Conservation (phyloP, 139 green algal genomes). For the Nannochloris sp. region DNA sequence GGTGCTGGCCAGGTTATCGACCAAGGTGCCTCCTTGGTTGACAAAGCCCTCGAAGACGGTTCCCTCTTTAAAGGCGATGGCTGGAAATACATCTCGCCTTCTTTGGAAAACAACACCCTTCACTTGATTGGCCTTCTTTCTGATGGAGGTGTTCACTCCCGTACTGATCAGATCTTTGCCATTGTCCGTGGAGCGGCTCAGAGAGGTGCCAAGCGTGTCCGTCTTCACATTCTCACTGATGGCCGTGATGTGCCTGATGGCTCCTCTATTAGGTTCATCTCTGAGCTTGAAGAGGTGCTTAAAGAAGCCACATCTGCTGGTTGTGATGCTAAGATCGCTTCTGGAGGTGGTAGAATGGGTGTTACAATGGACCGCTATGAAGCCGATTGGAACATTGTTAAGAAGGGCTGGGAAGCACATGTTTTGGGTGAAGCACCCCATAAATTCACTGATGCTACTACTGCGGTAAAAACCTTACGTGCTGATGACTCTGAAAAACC, state of each 20-base stretch:
- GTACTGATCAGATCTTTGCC: slow-evolving; percentile 58
- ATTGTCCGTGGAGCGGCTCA: slow-evolving; percentile 41
- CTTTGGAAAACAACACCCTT: slow-evolving; percentile 70
- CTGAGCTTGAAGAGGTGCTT: slow-evolving; percentile 42
- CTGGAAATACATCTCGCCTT: slow-evolving; percentile 73
- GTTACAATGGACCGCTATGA: slow-evolving; percentile 73
- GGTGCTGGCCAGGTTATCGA: slow-evolving; percentile 82
- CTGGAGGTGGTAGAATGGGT: slow-evolving; percentile 84
- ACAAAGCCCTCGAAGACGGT: slow-evolving; percentile 68
- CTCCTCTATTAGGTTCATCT: slow-evolving; percentile 40
- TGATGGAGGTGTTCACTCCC: slow-evolving; percentile 87
- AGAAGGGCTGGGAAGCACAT: slow-evolving; percentile 86
- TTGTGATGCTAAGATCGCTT: slow-evolving; percentile 76
- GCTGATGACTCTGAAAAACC: slow-evolving; percentile 35
- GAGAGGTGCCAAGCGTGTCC: slow-evolving; percentile 45
- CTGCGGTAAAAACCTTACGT: slow-evolving; percentile 53
- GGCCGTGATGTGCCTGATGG: slow-evolving; percentile 56
- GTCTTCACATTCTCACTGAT: slow-evolving; percentile 58
- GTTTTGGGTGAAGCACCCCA: slow-evolving; percentile 80
- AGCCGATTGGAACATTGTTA: slow-evolving; percentile 90
- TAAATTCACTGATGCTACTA: slow-evolving; percentile 68
- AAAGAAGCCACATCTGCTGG: slow-evolving; percentile 20
- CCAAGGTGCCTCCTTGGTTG: slow-evolving; percentile 83
- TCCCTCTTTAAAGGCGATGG: slow-evolving; percentile 67
- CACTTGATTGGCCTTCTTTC: slow-evolving; percentile 91